Percentiles rank a stretch among this genome's conserved stretches.
These are phyloP conservation scores for Monilinia aucupariae DNA, from an alignment of 2,329 filamentous ascomycete genomes.

Conservation along the genomic window DNA sequence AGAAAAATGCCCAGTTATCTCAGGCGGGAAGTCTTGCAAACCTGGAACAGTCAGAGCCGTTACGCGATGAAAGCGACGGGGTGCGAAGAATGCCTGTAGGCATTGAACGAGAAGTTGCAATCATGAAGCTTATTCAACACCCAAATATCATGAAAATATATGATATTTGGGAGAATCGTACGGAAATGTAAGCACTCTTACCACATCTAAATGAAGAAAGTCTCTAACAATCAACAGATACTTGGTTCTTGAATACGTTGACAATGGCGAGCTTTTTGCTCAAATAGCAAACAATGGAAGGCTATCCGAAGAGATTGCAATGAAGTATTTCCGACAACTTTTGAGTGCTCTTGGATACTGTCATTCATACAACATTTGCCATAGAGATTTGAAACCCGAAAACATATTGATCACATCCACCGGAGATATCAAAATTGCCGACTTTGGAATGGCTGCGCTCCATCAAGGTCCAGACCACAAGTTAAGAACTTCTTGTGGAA, in stretches of 20 bases:
- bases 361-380: conserved; percentile 90
- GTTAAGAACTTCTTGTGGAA: conserved; percentile 87
- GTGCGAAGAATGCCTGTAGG: conserved; percentile 74
- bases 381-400: conserved; percentile 93
- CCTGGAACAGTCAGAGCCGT: conserved; percentile 67
- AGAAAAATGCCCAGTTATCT: conserved; percentile 70
- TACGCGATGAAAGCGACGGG: conserved; percentile 50
- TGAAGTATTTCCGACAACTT: conserved; percentile 87
- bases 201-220: conserved; percentile 24
- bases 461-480: conserved; percentile 73
- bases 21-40: conserved; percentile 82
- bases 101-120: conserved; percentile 90
- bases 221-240: conserved; percentile 55
- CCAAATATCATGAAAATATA: conserved; percentile 90
- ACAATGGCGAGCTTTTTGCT: conserved; percentile 66
- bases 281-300: conserved; percentile 71
- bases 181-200: conserved; percentile 68
- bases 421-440: conserved; percentile 83
- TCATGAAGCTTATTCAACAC: conserved; percentile 94
- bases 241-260: conserved; percentile 87
- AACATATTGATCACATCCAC: conserved; percentile 82
- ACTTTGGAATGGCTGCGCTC: conserved; percentile 96
- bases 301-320: conserved; percentile 72
- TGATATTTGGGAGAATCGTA: conserved; percentile 96
- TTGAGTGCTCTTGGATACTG: conserved; percentile 89